Conservation (phyloP, 140 eudicot species). For the Anethum foeniculum region DNA sequence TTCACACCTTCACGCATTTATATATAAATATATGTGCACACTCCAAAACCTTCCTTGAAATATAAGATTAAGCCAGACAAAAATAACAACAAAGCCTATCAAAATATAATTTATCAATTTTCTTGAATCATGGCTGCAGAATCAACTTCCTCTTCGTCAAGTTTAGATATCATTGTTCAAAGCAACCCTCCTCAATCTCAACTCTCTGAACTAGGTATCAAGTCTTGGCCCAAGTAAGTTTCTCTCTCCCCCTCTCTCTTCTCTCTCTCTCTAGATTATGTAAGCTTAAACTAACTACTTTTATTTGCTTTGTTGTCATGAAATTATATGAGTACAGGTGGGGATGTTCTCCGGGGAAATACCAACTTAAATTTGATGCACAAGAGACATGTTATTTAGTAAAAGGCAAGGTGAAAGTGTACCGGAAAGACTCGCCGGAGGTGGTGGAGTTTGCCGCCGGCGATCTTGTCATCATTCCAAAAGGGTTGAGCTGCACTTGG, state of each 20-base stretch:
- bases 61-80: neutral
- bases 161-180: slow-evolving; percentile 59
- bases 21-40: neutral
- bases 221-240: slow-evolving; percentile 82
- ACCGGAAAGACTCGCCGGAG: slow-evolving; percentile 59
- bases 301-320: neutral
- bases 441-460: slow-evolving; percentile 88
- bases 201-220: slow-evolving; percentile 68
- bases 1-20: neutral
- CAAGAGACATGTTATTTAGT: slow-evolving; percentile 73
- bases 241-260: neutral
- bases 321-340: slow-evolving; percentile 30
- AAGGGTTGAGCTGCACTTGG: slow-evolving; percentile 93
- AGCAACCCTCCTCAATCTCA: slow-evolving; percentile 65
- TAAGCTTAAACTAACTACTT: neutral
- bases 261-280: neutral
- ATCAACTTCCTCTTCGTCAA: slow-evolving; percentile 37
- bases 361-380: slow-evolving; percentile 82
- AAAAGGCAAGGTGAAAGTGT: slow-evolving; percentile 73
- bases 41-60: neutral
- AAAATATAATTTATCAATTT: neutral
- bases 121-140: slow-evolving; percentile 36
- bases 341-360: slow-evolving; percentile 94
- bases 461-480: slow-evolving; percentile 74
- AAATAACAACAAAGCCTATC: neutral